These are phyloP conservation scores for Solanum sejunctum DNA, from an alignment of 257 asterid genomes.

Conservation along the genomic window DNA sequence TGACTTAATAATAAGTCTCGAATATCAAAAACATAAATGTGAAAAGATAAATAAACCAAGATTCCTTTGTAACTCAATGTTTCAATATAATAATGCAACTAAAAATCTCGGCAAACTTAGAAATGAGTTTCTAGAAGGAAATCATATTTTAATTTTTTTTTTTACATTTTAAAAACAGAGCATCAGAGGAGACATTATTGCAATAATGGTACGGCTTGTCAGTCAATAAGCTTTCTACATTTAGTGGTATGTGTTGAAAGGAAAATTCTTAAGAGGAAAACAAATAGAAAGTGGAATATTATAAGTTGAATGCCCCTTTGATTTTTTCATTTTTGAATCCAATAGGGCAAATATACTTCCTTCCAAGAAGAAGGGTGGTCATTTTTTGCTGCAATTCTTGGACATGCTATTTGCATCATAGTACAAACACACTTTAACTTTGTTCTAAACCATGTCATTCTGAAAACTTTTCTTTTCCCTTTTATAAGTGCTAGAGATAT, in stretches of 20 bases:
- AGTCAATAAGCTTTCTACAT: neutral
- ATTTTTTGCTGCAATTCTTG: neutral
- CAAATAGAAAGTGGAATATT: neutral
- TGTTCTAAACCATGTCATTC: neutral
- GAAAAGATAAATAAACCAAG: neutral
- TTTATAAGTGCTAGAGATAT: too few species aligned
- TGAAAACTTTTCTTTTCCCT: neutral
- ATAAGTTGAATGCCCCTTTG: neutral
- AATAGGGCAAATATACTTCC: neutral
- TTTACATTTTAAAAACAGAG: neutral
- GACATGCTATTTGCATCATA: neutral
- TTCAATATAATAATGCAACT: neutral
- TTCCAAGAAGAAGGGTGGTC: neutral
- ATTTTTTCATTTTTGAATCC: neutral
- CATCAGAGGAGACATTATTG: neutral
- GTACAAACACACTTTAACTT: neutral
- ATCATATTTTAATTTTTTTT: neutral
- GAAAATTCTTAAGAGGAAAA: neutral
- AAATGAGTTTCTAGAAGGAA: neutral
- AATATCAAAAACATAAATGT: neutral
- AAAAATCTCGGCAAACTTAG: neutral
- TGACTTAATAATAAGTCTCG: neutral
- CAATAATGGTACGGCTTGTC: constrained; percentile 7
- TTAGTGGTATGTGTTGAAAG: neutral
- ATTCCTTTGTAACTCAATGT: neutral